Conservation (phyloP, 192 early-diverging fungal genomes). For the Gonapodya sp. region DNA sequence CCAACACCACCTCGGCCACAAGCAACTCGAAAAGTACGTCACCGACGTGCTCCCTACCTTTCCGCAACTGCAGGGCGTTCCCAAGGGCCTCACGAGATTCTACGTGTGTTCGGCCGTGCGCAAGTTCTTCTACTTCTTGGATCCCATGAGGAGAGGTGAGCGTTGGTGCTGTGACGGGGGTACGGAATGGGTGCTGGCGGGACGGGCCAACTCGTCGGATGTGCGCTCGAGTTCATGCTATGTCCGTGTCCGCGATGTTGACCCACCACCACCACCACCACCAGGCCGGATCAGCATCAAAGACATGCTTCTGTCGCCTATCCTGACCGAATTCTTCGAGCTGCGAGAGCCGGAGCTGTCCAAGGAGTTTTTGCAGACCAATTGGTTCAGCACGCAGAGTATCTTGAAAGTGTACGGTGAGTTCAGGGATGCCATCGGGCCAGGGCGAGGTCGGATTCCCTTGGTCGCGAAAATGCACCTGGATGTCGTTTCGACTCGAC, state of each 20-base stretch:
- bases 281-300: slow-evolving; percentile 34
- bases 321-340: slow-evolving; percentile 41
- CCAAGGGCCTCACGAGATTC: slow-evolving; percentile 23
- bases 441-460: too few species aligned
- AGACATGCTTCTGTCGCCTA: slow-evolving; percentile 35
- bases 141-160: slow-evolving; percentile 30
- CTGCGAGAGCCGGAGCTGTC: slow-evolving; percentile 36
- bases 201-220: background rate
- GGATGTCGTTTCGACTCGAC: too few species aligned
- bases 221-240: too few species aligned
- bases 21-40: slow-evolving; percentile 33
- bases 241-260: background rate
- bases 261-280: background rate
- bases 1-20: background rate
- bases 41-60: slow-evolving; percentile 32
- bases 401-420: slow-evolving; percentile 27
- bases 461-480: too few species aligned
- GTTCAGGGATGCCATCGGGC: too few species aligned
- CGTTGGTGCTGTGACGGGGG: background rate
- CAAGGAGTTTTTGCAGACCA: slow-evolving; percentile 24
- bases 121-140: slow-evolving; percentile 45
- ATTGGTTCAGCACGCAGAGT: slow-evolving; percentile 40
- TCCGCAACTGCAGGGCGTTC: slow-evolving; percentile 26
- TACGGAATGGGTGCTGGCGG: background rate
- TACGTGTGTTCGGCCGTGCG: slow-evolving; percentile 37